Percentiles rank a stretch among this genome's conserved stretches.
These are phyloP conservation scores for Kodamaea anthophila DNA, from an alignment of 1,139 yeast genomes.

Conservation along the genomic window DNA sequence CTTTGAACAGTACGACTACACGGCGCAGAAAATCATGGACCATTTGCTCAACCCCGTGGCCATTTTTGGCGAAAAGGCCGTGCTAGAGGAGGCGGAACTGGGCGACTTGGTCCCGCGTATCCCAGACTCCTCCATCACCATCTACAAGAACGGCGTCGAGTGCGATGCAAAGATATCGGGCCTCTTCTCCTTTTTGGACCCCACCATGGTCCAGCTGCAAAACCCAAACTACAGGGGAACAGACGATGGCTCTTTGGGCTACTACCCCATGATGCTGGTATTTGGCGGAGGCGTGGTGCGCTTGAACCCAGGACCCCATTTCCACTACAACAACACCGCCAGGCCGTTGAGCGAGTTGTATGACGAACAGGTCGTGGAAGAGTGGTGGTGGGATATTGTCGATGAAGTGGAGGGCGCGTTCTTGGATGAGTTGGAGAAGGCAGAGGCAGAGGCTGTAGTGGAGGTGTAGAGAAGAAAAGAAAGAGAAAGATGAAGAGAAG, in stretches of 20 bases:
- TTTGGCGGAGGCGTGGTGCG: constrained; percentile 74
- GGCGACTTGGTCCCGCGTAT: constrained; percentile 31
- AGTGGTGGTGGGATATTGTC: constrained; percentile 71
- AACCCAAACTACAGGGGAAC: constrained; percentile 43
- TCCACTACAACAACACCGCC: constrained; percentile 31
- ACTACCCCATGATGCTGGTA: constrained; percentile 85
- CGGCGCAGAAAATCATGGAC: constrained; percentile 69
- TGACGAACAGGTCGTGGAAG: constrained; percentile 70
- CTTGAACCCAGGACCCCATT: constrained; percentile 65
- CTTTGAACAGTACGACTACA: constrained; percentile 84
- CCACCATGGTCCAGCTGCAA: constrained; percentile 33
- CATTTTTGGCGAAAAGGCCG: constrained; percentile 61
- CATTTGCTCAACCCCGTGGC: constrained; percentile 69
- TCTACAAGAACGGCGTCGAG: constrained; percentile 72
- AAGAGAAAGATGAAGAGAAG: no score
- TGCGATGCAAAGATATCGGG: constrained; percentile 63
- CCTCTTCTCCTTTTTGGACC: constrained; percentile 59
- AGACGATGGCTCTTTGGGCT: constrained; percentile 85
- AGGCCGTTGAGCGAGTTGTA: constrained; percentile 57
- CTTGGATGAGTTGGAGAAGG: constrained; percentile 43
- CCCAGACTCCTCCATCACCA: constrained; percentile 52
- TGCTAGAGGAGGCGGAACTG: constrained; percentile 24
- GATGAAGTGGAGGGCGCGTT: constrained; percentile 78
- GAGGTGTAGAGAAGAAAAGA: no score
- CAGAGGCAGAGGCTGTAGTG: no score